phyloP scores from a whole-genome alignment of 352 stramenopile genomes.

The Phytopythium kandeliae region DNA sequence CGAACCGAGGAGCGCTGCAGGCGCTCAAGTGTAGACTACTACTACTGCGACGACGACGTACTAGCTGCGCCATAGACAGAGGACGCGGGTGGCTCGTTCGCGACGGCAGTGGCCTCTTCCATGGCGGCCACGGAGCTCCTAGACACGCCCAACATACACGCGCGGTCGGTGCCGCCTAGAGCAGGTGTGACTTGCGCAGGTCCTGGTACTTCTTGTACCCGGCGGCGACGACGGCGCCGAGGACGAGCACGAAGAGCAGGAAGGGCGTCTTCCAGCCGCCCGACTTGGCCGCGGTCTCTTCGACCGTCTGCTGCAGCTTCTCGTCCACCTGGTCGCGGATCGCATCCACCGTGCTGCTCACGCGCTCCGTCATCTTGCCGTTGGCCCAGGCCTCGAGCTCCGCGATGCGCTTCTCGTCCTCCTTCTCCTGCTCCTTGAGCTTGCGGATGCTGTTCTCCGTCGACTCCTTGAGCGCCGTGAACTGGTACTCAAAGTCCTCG shows the following conservation, averaged over 20 bases:
- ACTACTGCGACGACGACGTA: background rate
- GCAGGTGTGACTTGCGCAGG: slow-evolving; percentile 79
- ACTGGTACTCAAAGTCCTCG: slow-evolving; percentile 83
- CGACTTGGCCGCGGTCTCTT: slow-evolving; percentile 56
- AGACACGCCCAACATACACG: too few species aligned
- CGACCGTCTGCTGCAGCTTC: slow-evolving; percentile 66
- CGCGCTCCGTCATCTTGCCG: slow-evolving; percentile 66
- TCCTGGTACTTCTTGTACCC: slow-evolving; percentile 87
- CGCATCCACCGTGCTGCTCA: slow-evolving; percentile 59
- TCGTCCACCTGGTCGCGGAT: slow-evolving; percentile 57
- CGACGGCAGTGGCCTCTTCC: background rate
- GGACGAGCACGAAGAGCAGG: slow-evolving; percentile 65
- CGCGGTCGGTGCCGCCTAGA: too few species aligned
- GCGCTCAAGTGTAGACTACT: slow-evolving; percentile 3
- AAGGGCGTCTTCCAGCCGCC: slow-evolving; percentile 76
- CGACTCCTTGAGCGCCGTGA: slow-evolving; percentile 75
- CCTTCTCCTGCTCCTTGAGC: slow-evolving; percentile 60
- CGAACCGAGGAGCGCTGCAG: too few species aligned
- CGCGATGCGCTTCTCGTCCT: slow-evolving; percentile 72
- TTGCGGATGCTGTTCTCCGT: slow-evolving; percentile 73
- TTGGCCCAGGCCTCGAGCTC: too few species aligned
- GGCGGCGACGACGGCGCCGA: slow-evolving; percentile 47
- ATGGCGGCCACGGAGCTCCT: too few species aligned
- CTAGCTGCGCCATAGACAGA: too few species aligned
- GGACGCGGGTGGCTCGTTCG: background rate